Evolutionary conservation across 1,284 basidiomycete species (phyloP).

Genomic region (Trichosporon ovoides): DNA sequence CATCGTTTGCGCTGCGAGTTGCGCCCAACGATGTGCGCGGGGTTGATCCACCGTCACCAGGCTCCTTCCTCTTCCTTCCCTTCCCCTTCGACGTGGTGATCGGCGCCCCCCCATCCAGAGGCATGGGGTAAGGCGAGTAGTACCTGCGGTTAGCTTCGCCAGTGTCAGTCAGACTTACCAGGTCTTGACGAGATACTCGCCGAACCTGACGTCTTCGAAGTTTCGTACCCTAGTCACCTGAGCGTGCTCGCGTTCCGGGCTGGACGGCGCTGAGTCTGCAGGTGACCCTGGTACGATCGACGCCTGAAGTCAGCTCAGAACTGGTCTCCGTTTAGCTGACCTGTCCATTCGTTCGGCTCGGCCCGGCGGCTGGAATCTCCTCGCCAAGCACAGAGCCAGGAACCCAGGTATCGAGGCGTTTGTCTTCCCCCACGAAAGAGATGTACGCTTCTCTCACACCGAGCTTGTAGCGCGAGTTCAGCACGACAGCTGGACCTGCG

Average conservation of each 20-base stretch:
- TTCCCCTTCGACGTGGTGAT: neutral
- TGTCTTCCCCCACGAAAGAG: conserved; percentile 53
- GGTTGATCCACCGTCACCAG: neutral
- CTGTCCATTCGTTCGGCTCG: conserved; percentile 6
- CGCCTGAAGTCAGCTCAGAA: neutral
- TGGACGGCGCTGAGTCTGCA: conserved; percentile 16
- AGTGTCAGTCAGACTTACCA: conserved; percentile 29
- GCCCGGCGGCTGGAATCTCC: conserved; percentile 16
- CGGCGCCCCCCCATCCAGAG: conserved; percentile 15
- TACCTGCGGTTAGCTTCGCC: conserved; percentile 57
- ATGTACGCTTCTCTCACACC: conserved; percentile 35
- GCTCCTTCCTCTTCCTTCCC: conserved; percentile 16
- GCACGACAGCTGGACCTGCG: conserved; percentile 26
- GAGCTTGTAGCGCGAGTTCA: conserved; percentile 26
- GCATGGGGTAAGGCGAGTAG: conserved; percentile 77
- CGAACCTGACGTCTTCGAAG: conserved; percentile 47
- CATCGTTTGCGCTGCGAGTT: conserved; percentile 58
- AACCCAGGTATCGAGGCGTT: conserved; percentile 72
- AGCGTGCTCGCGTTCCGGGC: conserved; percentile 42
- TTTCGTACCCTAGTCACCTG: conserved; percentile 42
- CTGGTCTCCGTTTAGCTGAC: neutral
- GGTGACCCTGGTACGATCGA: neutral
- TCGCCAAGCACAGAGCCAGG: conserved; percentile 42
- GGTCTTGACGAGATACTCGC: conserved; percentile 44
- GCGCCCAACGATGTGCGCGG: neutral